phyloP scores from a whole-genome alignment of 164 flowering plant genomes.

The Houttuynia cordata region DNA sequence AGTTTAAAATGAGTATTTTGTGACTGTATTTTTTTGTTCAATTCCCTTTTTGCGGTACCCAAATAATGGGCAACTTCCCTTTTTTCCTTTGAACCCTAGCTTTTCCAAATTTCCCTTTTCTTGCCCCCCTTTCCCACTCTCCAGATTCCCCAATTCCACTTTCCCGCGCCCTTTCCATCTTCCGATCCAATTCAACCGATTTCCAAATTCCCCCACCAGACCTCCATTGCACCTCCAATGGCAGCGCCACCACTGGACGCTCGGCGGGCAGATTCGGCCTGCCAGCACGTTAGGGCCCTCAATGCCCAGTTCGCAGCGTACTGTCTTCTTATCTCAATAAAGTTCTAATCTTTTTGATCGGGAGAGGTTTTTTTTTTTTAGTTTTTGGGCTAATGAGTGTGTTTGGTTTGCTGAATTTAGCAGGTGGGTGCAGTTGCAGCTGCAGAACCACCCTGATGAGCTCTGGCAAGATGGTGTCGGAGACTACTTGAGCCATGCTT shows the following conservation, averaged over 20 bases:
- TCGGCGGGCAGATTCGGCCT: constrained; percentile 42
- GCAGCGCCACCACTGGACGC: constrained; percentile 41
- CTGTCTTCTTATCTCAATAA: background rate
- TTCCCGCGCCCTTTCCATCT: too few relatives aligned
- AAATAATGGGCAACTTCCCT: too few relatives aligned
- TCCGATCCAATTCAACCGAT: too few relatives aligned
- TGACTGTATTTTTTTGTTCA: too few relatives aligned
- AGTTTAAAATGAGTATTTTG: too few relatives aligned
- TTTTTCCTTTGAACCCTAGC: too few relatives aligned
- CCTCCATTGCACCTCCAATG: constrained; percentile 7
- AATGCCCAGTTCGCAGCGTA: constrained; percentile 91
- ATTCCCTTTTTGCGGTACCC: too few relatives aligned
- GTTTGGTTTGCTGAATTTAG: constrained; percentile 3
- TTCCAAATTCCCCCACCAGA: too few relatives aligned
- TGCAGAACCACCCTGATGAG: constrained; percentile 84
- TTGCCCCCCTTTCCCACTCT: too few relatives aligned
- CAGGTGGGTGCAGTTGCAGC: constrained; percentile 90
- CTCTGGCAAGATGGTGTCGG: constrained; percentile 94
- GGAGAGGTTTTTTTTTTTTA: background rate
- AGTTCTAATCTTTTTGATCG: background rate
- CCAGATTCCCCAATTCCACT: too few relatives aligned
- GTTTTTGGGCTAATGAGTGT: background rate
- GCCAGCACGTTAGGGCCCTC: constrained; percentile 86
- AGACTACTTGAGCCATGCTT: constrained; percentile 73
- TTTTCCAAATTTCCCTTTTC: too few relatives aligned